A percentile compares a stretch with the other conserved stretches of the same genome.
Evolutionary conservation across 805 yeast species (phyloP).

Genomic region (Candida berthetii): DNA sequence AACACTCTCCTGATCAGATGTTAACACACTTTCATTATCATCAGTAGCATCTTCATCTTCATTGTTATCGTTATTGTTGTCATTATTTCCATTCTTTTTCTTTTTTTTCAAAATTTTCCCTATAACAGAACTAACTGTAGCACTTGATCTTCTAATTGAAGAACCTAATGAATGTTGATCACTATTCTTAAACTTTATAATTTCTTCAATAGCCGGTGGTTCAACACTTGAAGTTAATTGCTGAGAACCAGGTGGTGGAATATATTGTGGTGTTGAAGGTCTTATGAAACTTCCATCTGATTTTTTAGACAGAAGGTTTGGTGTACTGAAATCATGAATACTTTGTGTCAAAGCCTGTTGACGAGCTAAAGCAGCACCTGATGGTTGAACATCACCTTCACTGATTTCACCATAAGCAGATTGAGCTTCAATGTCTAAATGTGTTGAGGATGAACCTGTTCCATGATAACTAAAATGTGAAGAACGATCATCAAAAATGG

Average conservation of each 20-base stretch:
- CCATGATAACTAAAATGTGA: slow-evolving; percentile 24
- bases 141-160: slow-evolving; percentile 36
- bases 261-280: slow-evolving; percentile 6
- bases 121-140: slow-evolving; percentile 30
- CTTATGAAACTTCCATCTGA: slow-evolving; percentile 17
- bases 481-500: slow-evolving; percentile 70
- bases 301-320: slow-evolving; percentile 11
- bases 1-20: slow-evolving; percentile 14
- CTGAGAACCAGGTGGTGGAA: slow-evolving; percentile 1
- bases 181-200: slow-evolving; percentile 24
- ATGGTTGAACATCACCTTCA: slow-evolving; percentile 12
- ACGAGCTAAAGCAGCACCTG: slow-evolving; percentile 39
- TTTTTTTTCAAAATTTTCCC: slow-evolving; percentile 22
- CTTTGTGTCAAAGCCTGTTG: slow-evolving; percentile 23
- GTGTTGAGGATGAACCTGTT: slow-evolving; percentile 15
- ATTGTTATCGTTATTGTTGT: slow-evolving; percentile 3
- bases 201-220: slow-evolving; percentile 32
- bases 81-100: slow-evolving; percentile 11
- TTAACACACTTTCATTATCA: slow-evolving; percentile 22
- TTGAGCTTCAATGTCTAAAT: slow-evolving; percentile 11
- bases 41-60: slow-evolving; percentile 3
- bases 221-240: slow-evolving; percentile 20
- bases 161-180: slow-evolving; percentile 22
- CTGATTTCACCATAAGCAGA: neutral
- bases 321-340: slow-evolving; percentile 20